Conservation (phyloP, 1,139 yeast species). For the Zygosaccharomyces sapae region DNA sequence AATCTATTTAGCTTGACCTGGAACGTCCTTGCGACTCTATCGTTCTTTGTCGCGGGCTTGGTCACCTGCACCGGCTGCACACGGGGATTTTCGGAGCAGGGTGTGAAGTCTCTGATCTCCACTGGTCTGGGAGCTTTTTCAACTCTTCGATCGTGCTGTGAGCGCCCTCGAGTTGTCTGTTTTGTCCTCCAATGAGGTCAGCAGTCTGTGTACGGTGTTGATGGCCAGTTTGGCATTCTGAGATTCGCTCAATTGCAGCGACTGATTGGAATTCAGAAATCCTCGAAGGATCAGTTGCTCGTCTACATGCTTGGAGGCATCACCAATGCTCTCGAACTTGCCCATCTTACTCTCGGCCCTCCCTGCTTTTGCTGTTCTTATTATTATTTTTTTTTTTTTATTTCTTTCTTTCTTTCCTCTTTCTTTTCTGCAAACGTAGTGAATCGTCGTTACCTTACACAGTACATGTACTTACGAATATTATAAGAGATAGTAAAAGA, state of each 20-base stretch:
- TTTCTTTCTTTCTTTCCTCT: neutral
- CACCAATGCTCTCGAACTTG: slow-evolving; percentile 18
- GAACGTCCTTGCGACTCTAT: slow-evolving; percentile 7
- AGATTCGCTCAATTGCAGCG: slow-evolving; percentile 9
- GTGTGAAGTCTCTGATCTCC: neutral
- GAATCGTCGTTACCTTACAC: slow-evolving; percentile 5
- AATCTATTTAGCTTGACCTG: slow-evolving; percentile 14
- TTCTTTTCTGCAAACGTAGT: neutral
- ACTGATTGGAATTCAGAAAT: slow-evolving; percentile 12
- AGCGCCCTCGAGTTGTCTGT: slow-evolving; percentile 11
- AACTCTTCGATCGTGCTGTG: slow-evolving; percentile 5
- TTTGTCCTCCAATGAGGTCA: slow-evolving; percentile 12
- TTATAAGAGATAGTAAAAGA: too few relatives aligned
- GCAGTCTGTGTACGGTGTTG: slow-evolving; percentile 16
- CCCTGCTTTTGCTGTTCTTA: neutral
- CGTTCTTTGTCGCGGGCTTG: neutral
- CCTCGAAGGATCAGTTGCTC: slow-evolving; percentile 19
- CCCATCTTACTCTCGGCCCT: slow-evolving; percentile 1
- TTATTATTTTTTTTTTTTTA: neutral
- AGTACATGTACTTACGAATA: slow-evolving; percentile 6
- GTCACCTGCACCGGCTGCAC: neutral
- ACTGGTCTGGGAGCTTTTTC: neutral
- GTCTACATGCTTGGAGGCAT: slow-evolving; percentile 21
- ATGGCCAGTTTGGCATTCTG: slow-evolving; percentile 15
- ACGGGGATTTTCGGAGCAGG: too few relatives aligned